A percentile compares a stretch with the other conserved stretches of the same genome.
Evolutionary conservation across 2,329 filamentous ascomycete genomes (phyloP).

Genomic region (Paraconiothyrium sp.): DNA sequence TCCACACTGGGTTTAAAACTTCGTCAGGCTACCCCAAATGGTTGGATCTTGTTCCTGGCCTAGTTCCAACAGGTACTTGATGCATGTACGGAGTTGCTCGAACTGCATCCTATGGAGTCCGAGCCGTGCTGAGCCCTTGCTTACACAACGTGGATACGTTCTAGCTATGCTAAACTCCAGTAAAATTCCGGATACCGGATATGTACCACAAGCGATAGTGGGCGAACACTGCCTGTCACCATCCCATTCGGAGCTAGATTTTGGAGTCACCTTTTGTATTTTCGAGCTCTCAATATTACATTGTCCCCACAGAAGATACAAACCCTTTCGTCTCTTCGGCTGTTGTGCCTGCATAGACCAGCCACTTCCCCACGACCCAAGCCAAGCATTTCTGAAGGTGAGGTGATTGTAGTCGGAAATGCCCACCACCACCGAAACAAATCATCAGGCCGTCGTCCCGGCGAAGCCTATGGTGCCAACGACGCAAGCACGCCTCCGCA

Average conservation of each 20-base stretch:
- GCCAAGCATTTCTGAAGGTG: background rate
- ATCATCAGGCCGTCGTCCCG: background rate
- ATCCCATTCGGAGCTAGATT: background rate
- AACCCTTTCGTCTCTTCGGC: background rate
- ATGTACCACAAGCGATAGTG: background rate
- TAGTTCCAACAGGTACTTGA: background rate
- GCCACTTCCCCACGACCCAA: slow-evolving; percentile 1
- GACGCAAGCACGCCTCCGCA: slow-evolving; percentile 14
- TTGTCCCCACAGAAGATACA: slow-evolving; percentile 5
- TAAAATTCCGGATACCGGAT: background rate
- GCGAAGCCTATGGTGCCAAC: slow-evolving; percentile 2
- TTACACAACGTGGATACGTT: background rate
- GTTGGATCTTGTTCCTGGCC: background rate
- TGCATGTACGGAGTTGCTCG: slow-evolving; percentile 5
- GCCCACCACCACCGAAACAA: slow-evolving; percentile 1
- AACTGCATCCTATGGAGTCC: background rate
- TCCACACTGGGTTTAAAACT: background rate
- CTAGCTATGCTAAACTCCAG: background rate
- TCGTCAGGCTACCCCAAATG: background rate
- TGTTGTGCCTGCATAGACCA: slow-evolving; percentile 2
- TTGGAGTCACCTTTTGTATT: background rate
- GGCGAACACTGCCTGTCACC: slow-evolving; percentile 1
- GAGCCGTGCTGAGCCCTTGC: slow-evolving; percentile 4
- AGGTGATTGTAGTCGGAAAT: background rate
- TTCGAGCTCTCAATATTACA: background rate